Percentiles rank a stretch among this genome's conserved stretches.
Evolutionary conservation across 257 asterid species (phyloP).

Genomic region (Asclepias syriaca): DNA sequence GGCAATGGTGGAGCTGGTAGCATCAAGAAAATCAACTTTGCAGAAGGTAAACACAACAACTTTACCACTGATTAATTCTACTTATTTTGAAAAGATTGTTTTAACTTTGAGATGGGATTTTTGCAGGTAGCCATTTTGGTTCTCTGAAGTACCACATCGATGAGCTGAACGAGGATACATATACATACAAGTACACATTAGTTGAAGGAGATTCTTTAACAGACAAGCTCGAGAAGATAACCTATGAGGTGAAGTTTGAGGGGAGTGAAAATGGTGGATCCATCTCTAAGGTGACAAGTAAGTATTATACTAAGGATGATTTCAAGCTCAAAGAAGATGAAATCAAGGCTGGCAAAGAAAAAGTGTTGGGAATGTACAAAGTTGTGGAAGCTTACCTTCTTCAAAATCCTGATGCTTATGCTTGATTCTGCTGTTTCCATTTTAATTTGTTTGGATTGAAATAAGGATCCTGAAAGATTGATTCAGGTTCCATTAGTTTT

Average conservation of each 20-base stretch:
- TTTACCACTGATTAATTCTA: background rate
- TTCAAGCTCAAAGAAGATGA: too few species aligned
- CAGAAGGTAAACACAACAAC: background rate
- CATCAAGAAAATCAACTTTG: conserved; percentile 2
- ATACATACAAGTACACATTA: background rate
- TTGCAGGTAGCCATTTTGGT: conserved; percentile 1
- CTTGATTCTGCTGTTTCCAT: background rate
- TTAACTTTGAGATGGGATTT: background rate
- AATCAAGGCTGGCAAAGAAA: conserved; percentile 2
- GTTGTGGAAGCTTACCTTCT: conserved; percentile 10
- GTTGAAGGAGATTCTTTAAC: too few species aligned
- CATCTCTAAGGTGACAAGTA: too few species aligned
- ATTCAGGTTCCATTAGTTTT: background rate
- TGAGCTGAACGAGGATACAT: background rate
- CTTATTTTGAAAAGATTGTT: too few species aligned
- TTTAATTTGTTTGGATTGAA: too few species aligned
- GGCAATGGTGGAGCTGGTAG: conserved; percentile 11
- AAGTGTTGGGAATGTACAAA: background rate
- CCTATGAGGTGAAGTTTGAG: conserved; percentile 4
- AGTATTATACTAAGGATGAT: too few species aligned
- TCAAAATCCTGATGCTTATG: conserved; percentile 10
- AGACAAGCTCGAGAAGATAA: background rate
- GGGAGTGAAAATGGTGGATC: too few species aligned
- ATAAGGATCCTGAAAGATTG: background rate
- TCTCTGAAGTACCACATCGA: conserved; percentile 2